Conservation (phyloP, 148 eudicot species). For the Nyssa sinensis region DNA sequence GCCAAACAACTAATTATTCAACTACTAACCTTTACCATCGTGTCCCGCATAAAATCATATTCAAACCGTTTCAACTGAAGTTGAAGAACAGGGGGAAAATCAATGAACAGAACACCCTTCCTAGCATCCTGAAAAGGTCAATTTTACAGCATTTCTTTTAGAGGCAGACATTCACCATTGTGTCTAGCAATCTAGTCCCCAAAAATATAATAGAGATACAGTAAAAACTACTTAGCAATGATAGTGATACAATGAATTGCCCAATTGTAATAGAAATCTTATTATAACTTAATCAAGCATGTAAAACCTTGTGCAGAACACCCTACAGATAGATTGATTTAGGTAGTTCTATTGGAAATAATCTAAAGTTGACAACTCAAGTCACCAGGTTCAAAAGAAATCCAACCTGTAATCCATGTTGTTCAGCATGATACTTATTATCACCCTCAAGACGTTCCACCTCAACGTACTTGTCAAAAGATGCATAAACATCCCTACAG, state of each 20-base stretch:
- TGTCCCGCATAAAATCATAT: slow-evolving; percentile 78
- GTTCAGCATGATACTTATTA: slow-evolving; percentile 92
- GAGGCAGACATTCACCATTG: slow-evolving; percentile 2
- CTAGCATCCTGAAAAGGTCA: slow-evolving; percentile 63
- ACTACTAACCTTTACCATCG: slow-evolving; percentile 73
- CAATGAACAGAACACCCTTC: slow-evolving; percentile 85
- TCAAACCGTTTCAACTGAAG: slow-evolving; percentile 87
- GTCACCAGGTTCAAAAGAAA: not conserved
- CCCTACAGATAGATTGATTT: not conserved
- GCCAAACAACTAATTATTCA: not conserved
- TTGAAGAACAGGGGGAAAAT: slow-evolving; percentile 90
- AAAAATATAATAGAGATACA: not conserved
- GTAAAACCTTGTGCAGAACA: not conserved
- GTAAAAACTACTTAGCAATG: not conserved
- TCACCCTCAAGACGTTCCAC: slow-evolving; percentile 96
- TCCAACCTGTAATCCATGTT: slow-evolving; percentile 80
- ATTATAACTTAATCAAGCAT: slow-evolving; percentile 10
- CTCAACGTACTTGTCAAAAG: slow-evolving; percentile 98
- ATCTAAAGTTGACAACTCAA: not conserved
- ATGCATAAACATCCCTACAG: slow-evolving; percentile 90
- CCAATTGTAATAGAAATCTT: not conserved
- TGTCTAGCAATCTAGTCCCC: not conserved
- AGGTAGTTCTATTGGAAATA: not conserved
- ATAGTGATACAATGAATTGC: not conserved
- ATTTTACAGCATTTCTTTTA: not conserved